Base-by-base conservation (phyloP, 169 alveolate genomes). In the Cryptosporidium parvum region DNA sequence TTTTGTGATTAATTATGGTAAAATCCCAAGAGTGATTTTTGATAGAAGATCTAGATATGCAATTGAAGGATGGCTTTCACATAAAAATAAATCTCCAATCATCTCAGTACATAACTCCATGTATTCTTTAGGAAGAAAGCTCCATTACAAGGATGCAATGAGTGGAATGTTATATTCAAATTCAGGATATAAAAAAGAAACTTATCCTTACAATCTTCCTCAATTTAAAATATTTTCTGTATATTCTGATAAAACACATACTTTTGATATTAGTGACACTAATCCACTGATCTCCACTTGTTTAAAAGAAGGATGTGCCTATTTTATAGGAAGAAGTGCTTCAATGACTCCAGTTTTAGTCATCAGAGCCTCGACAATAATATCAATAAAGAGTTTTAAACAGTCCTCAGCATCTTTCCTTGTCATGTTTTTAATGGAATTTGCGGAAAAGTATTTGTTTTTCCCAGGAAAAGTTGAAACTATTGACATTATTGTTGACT, bases 61-160 rank as follows among this genome's bases (percentile, higher is more conserved):
- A 1, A 16, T 80, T 23, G 89, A 80, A n/a, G 89, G 89, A 31
- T 80, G 89, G 89, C 53, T 62, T 29, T n/a, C 37, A 6, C 89
- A 80, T 67, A 80, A 45, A 29, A 80, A 80, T 33, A 80, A 80
- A 39, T 80, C 62, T 42, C 89, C 89, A 16, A 62, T 80, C 48
- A 51, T 80, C 33, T 37, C 89, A 18, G 45, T 31, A 16, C 89
- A 80, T 52, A 80, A 80, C 23, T 26, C 89, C 5, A 80, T 80
- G 89, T 80, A 80, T 14, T 80, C 89, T 1, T 59, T 80, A 18
- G 89, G 89, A 6, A 80, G 75, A 31, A 80, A 80, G 52, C 58
- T 75, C n/a, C 52, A 73, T 12, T 73, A 73, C 56, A 73, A 59
- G 35, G 71, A 53, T 16, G 18, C 44, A 31, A 51, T 48, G 39